Evolutionary conservation across 2,329 filamentous ascomycete species (phyloP), one percentile per base, ranked within the genome.

Genomic region (Tolypocladium album): DNA sequence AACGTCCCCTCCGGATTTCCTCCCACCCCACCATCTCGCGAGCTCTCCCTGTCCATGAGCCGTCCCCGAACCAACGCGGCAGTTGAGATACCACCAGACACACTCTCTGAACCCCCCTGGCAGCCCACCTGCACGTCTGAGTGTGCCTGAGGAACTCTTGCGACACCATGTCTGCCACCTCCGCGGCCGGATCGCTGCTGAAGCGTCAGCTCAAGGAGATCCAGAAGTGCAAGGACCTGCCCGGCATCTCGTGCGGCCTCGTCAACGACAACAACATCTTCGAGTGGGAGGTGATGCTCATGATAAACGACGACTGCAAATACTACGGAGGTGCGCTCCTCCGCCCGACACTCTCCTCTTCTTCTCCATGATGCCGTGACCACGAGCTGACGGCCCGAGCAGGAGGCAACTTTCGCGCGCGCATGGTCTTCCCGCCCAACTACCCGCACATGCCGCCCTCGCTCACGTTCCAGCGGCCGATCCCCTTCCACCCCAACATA

Each of bases 221-320:
- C 85, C 90, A 96, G 76, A 86, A 83, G 31, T 88, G 90, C 72
- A 93, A 92, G 71, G 92, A 96, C 74, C 88, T 97, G 55, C 91
- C 91, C 0, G 94, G 93, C 58, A 96, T 97, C 70, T 97, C 92
- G 63, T 96, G 91, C 68, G 94, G 94, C 0, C 79, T 99, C 52
- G 86, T 92, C 58, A 86, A 88, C 68, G 89, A 89, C 73, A 88
- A 78, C 76, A 96, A 96, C 72, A 86, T 97, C 12, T 97, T 97
- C 66, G 89, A 96, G 78, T 99, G 94, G 94, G 92, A 97, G 75
- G 92, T 97, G 24, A 96, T 97, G 89, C 85, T 99, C 62, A 97
- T 99, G 93, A 93, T 97, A 65, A 91, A 86, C 63, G 92, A 97
- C 68, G 92, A 96, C 71, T 92, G 89, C 76, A 93, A 92, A 76